Evolutionary conservation across 2,329 filamentous ascomycete species (phyloP), one percentile per base, ranked within the genome.

Genomic region (Colletotrichum camelliae): DNA sequence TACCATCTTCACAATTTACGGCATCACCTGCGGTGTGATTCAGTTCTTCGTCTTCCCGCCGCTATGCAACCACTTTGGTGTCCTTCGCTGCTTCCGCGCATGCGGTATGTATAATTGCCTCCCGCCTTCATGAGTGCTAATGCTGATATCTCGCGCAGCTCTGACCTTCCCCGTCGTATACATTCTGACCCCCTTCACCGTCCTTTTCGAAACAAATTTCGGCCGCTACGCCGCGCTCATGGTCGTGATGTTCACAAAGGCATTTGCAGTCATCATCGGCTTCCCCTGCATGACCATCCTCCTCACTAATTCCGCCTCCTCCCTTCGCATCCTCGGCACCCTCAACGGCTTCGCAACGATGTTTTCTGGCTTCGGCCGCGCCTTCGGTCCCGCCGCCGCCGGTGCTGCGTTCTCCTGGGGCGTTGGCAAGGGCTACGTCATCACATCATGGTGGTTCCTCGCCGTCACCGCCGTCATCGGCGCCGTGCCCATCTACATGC

Each of bases 301-400:
- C 64, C 90, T 98, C 35, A 94, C 95, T 75, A 98, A 98, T 84
- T 94, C 95, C 18, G 94, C 96, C 0, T 95, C 96, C 0, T 96
- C 94, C 9, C 94, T 94, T 72, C 91, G 95, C 66, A 94, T 97
- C 1, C 91, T 98, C 2, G 97, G 97, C 4, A 96, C 94, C 1
- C 94, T 98, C 71, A 98, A 98, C 81, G 97, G 96, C 4, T 92
- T 98, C 77, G 96, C 95, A 0, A 98, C 96, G 0, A 94, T 93
- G 72, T 92, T 96, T 39, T 94, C 93, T 78, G 96, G 95, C 1
- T 84, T 98, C 7, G 96, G 96, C 2, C 88, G 96, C 65, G 96
- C 95, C 1, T 81, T 90, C 1, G 97, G 97, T 0, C 96, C 97
- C 0, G 94, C 94, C 0, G 83, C 94, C 39, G 90, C 92, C 0